Percentiles rank a stretch among this genome's conserved stretches.
These are phyloP conservation scores for Ophiostoma piceae DNA, from an alignment of 2,329 filamentous ascomycete genomes.

Conservation along the genomic window DNA sequence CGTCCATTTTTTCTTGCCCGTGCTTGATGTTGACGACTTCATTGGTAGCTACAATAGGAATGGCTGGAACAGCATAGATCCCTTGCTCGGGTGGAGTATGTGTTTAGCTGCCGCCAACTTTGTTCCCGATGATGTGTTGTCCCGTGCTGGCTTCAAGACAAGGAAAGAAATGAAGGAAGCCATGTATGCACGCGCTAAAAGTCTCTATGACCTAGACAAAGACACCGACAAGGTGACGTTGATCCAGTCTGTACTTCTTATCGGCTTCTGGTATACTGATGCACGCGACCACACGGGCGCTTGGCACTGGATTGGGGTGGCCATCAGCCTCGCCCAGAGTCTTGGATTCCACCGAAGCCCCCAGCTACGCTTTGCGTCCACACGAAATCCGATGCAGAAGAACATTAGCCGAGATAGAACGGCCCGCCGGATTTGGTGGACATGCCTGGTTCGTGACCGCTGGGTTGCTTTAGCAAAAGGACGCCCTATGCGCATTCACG, in stretches of 20 bases:
- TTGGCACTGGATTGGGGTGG: constrained; percentile 45
- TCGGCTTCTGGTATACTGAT: constrained; percentile 41
- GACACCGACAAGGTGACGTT: constrained; percentile 39
- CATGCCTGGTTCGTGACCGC: constrained; percentile 19
- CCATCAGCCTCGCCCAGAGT: constrained; percentile 40
- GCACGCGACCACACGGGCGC: constrained; percentile 39
- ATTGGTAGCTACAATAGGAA: constrained; percentile 23
- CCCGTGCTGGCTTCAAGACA: constrained; percentile 28
- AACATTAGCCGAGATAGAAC: neutral
- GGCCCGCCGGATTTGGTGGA: constrained; percentile 21
- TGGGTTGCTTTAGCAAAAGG: constrained; percentile 20
- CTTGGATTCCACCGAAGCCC: constrained; percentile 38
- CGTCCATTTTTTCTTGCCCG: constrained; percentile 30
- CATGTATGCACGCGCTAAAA: constrained; percentile 32
- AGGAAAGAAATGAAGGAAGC: constrained; percentile 36
- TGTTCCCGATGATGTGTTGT: constrained; percentile 12
- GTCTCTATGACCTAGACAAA: constrained; percentile 34
- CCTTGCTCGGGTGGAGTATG: constrained; percentile 33
- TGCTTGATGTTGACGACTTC: constrained; percentile 29
- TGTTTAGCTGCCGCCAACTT: constrained; percentile 32
- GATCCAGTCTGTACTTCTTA: constrained; percentile 40
- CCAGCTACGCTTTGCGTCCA: neutral
- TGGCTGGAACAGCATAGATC: constrained; percentile 22
- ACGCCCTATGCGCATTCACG: constrained; percentile 22
- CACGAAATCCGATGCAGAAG: neutral